These are phyloP conservation scores for Nigrograna mackinnonii DNA, from an alignment of 2,329 filamentous ascomycete species.

Conservation along the genomic window DNA sequence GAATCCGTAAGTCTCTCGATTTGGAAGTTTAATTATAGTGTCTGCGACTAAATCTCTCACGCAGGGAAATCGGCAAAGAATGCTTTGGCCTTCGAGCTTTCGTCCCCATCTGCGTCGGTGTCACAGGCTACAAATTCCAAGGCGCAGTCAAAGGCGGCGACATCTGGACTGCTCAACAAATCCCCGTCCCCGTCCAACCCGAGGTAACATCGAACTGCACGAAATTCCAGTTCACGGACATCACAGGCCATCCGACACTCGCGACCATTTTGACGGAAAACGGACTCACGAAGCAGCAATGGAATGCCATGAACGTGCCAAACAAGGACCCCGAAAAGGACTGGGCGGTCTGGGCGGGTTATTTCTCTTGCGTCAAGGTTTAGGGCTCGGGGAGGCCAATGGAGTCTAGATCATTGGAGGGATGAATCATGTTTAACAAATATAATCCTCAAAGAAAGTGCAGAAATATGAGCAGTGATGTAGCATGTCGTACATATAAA, in stretches of 20 bases:
- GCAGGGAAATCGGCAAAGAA: constrained; percentile 21
- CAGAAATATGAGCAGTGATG: background rate
- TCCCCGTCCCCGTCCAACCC: constrained; percentile 33
- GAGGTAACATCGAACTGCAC: constrained; percentile 29
- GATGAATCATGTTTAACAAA: no score
- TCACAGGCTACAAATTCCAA: constrained; percentile 22
- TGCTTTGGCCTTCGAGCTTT: constrained; percentile 35
- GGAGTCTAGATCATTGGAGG: no score
- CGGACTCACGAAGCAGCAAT: constrained; percentile 16
- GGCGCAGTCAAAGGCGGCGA: constrained; percentile 21
- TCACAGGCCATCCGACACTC: constrained; percentile 10
- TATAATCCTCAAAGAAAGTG: background rate
- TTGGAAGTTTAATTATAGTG: no score
- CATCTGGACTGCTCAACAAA: constrained; percentile 16
- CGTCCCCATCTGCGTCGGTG: constrained; percentile 36
- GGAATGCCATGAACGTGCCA: constrained; percentile 21
- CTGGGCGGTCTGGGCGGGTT: constrained; percentile 17
- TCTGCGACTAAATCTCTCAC: no score
- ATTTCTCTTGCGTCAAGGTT: constrained; percentile 19
- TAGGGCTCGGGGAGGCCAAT: no score
- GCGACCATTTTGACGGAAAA: constrained; percentile 10
- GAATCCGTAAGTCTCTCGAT: no score
- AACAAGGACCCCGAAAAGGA: constrained; percentile 11
- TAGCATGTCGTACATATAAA: background rate
- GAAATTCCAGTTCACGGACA: constrained; percentile 28